Evolutionary conservation across 768 basidiomycete genomes (phyloP), one percentile per base, ranked within the genome.

Genomic region (Rhodotorula paludigena): DNA sequence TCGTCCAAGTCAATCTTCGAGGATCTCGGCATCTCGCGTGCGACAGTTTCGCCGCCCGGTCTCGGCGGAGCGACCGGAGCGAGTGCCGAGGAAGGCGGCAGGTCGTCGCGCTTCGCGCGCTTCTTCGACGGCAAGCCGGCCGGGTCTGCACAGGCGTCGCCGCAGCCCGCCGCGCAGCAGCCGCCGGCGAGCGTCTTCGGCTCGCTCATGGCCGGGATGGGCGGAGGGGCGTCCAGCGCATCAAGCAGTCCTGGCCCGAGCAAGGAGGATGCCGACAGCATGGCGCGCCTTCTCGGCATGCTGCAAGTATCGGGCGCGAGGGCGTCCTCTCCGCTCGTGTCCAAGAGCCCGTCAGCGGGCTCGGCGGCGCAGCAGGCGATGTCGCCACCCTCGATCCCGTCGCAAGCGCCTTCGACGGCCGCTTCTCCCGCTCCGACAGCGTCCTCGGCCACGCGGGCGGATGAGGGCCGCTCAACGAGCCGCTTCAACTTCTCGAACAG

Each of bases 51-150:
- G 3, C 64, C 58, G n/a, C 63, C 55, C 11, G 67, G 66, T 18
- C 44, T 63, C 57, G 62, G 38, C 36, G 32, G 15, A 4, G 20
- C 30, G 11, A 14, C 52, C 4, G 9, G 35, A 1, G 32, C 36
- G 9, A 3, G 30, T 10, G 49, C 30, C 3, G 30, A 9, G 20
- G 21, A 38, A 4, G 60, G 57, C 28, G 64, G 67, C 5, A 47
- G 71, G 8, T 42, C 38, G 3, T 68, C 66, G n/a, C 63, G 71
- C 33, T 72, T 72, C 57, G 71, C 71, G 36, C 63, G 60, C 54
- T 72, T 72, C 64, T 72, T 72, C 49, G 71, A 72, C 38, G 71
- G 60, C 58, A 67, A 66, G 58, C 61, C 69, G 30, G 57, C 60
- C 6, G 38, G 48, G n/a, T n/a, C n/a, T n/a, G n/a, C n/a, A 0